Evolutionary conservation across 345 rosid genomes (phyloP).

Genomic region (Rhodomyrtus tomentosa): DNA sequence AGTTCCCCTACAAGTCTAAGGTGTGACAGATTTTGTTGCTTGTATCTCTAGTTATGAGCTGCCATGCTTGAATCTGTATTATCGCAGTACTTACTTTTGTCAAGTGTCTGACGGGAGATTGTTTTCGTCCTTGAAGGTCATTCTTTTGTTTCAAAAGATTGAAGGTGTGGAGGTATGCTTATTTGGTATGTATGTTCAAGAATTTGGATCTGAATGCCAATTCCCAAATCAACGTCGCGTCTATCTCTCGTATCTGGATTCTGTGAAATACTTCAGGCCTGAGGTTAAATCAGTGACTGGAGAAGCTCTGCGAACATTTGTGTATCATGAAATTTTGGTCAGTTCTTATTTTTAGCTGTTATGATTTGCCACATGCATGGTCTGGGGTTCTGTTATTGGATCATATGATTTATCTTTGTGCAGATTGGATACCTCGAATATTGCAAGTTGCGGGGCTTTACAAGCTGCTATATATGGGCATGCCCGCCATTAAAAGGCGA

Average conservation of each 20-base stretch:
- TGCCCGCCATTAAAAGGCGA: conserved; percentile 99
- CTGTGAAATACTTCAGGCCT: conserved; percentile 97
- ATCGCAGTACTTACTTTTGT: neutral
- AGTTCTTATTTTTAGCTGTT: conserved; percentile 3
- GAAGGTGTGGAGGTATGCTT: conserved; percentile 99
- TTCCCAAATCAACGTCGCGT: conserved; percentile 98
- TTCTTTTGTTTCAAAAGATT: conserved; percentile 93
- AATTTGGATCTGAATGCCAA: conserved; percentile 89
- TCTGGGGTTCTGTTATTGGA: neutral
- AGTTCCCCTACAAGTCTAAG: conserved; percentile 95
- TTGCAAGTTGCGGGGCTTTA: conserved; percentile 95
- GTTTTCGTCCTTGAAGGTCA: conserved; percentile 45
- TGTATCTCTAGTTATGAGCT: neutral
- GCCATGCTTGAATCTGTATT: neutral
- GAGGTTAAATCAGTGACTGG: conserved; percentile 82
- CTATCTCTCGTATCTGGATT: conserved; percentile 93
- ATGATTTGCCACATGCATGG: neutral
- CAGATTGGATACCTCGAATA: conserved; percentile 98
- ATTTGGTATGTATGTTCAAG: conserved; percentile 99
- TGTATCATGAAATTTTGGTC: conserved; percentile 97
- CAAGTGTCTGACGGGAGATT: neutral
- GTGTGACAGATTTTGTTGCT: conserved; percentile 19
- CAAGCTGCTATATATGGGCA: conserved; percentile 99
- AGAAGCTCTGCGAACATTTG: conserved; percentile 96
- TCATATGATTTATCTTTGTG: conserved; percentile 8